A percentile compares a stretch with the other conserved stretches of the same genome.
These are phyloP conservation scores for Picea glauca DNA, from an alignment of 75 land plant genomes.

Conservation along the genomic window DNA sequence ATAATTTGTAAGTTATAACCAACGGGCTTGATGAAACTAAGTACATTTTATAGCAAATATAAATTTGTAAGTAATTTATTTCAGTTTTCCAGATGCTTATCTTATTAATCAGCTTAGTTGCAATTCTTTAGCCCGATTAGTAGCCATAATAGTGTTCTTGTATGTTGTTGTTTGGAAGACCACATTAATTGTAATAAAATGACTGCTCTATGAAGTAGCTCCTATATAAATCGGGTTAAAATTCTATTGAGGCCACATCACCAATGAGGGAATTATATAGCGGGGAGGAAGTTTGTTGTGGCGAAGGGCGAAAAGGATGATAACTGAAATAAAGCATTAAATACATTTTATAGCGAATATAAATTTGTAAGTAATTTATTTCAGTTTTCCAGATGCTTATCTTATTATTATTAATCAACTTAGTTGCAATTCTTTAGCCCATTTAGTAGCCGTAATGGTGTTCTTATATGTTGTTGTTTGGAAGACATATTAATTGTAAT, in stretches of 20 bases:
- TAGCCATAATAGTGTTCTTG: background rate
- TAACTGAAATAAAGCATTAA: background rate
- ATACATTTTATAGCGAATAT: background rate
- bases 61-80: background rate
- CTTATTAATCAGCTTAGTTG: background rate
- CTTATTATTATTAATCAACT: background rate
- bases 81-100: background rate
- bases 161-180: background rate
- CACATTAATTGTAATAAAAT: too few species aligned
- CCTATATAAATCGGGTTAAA: too few species aligned
- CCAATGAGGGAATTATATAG: too few species aligned
- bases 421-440: too few species aligned
- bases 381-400: background rate
- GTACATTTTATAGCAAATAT: background rate
- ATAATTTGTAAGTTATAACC: background rate
- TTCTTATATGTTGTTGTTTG: background rate
- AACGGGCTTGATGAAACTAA: background rate
- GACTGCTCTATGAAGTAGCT: too few species aligned
- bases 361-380: background rate
- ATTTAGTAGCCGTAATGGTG: background rate
- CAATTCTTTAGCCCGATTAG: too few species aligned
- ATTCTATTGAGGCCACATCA: too few species aligned
- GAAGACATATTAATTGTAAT: too few species aligned
- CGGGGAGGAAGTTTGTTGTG: too few species aligned
- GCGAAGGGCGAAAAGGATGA: too few species aligned